Percentiles rank a stretch among this genome's conserved stretches.
Evolutionary conservation across 73 alveolate genomes (phyloP).

Genomic region (Diophrys appendiculata): DNA sequence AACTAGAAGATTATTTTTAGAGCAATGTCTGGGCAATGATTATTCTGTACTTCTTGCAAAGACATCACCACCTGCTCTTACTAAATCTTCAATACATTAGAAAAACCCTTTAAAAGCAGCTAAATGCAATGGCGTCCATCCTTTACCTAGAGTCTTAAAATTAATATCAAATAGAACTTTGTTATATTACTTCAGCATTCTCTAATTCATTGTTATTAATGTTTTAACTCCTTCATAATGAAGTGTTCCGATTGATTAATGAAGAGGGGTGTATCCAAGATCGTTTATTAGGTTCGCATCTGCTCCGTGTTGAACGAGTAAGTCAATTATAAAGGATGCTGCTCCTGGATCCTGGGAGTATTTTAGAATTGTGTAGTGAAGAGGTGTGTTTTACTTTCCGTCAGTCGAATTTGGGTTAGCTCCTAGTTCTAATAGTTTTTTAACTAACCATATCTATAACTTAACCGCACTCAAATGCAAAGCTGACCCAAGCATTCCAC

Average conservation of each 20-base stretch:
- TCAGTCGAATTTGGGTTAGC: constrained; percentile 18
- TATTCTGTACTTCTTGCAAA: neutral
- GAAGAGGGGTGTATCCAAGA: constrained; percentile 35
- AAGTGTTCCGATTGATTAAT: constrained; percentile 17
- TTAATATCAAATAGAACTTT: constrained; percentile 5
- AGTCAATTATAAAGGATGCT: constrained; percentile 8
- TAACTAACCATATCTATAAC: constrained; percentile 31
- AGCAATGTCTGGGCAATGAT: constrained; percentile 2
- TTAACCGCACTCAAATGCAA: constrained; percentile 26
- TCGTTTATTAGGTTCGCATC: constrained; percentile 2
- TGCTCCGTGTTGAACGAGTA: constrained; percentile 5
- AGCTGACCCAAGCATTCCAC: constrained; percentile 34
- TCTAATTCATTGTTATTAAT: neutral
- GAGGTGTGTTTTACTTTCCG: constrained; percentile 39
- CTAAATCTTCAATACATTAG: constrained; percentile 4
- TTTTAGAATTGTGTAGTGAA: constrained; percentile 17
- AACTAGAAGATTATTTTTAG: constrained; percentile 13
- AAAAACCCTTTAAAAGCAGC: constrained; percentile 19
- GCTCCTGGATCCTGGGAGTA: constrained; percentile 13
- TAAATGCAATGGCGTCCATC: constrained; percentile 26
- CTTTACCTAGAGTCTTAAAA: constrained; percentile 15
- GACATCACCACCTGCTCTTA: constrained; percentile 23
- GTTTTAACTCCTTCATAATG: constrained; percentile 17
- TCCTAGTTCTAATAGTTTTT: constrained; percentile 7
- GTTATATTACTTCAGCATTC: neutral